Evolutionary conservation across 306 rosid genomes (phyloP).

Genomic region (Boehmeria nivea): DNA sequence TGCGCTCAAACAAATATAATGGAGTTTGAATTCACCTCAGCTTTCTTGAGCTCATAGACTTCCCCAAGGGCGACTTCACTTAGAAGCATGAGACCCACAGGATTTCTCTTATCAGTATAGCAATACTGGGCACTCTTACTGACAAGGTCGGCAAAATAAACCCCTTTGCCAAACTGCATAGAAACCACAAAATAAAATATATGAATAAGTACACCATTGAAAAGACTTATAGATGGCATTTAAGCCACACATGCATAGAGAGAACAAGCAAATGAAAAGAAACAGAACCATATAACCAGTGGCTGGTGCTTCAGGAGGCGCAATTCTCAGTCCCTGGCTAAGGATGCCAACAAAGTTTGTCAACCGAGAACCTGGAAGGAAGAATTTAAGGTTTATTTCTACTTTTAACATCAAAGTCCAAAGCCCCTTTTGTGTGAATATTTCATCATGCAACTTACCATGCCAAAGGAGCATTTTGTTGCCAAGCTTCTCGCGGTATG

Average conservation of each 20-base stretch:
- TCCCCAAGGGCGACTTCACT: conserved; percentile 96
- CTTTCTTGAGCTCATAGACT: conserved; percentile 76
- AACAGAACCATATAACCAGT: conserved; percentile 89
- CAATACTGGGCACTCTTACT: conserved; percentile 99
- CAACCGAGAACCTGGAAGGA: conserved; percentile 71
- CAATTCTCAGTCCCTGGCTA: conserved; percentile 95
- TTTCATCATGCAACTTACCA: conserved; percentile 69
- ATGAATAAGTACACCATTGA: background rate
- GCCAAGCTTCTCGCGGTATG: conserved; percentile 53
- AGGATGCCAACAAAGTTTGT: conserved; percentile 93
- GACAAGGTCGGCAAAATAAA: conserved; percentile 90
- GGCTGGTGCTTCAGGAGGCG: conserved; percentile 99
- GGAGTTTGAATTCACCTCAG: conserved; percentile 45
- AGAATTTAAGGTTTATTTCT: conserved; percentile 10
- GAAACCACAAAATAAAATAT: conserved; percentile 9
- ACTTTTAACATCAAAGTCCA: conserved; percentile 6
- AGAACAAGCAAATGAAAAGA: conserved; percentile 13
- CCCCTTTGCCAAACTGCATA: conserved; percentile 91
- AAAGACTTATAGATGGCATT: background rate
- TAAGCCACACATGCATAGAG: background rate
- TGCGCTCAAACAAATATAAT: conserved; percentile 10
- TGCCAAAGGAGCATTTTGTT: conserved; percentile 99
- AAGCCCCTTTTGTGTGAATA: background rate
- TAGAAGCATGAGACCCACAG: conserved; percentile 80
- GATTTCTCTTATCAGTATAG: conserved; percentile 83